phyloP scores from a whole-genome alignment of 2,329 filamentous ascomycete species.

The Rutstroemia sp. region DNA sequence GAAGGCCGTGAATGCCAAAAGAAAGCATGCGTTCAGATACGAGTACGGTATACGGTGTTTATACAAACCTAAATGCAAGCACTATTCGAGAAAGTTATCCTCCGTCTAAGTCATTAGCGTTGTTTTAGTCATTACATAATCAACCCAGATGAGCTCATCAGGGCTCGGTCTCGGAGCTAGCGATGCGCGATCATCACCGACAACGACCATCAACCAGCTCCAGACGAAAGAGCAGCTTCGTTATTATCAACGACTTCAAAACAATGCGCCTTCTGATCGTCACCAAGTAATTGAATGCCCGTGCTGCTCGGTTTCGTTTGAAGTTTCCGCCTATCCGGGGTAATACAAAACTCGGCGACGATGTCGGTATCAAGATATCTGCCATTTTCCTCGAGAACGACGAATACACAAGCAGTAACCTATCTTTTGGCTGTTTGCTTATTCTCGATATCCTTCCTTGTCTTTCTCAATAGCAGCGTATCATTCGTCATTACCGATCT shows the following conservation, averaged over 20 bases:
- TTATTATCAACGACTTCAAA: neutral
- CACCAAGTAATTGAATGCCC: neutral
- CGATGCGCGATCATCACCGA: too few relatives aligned
- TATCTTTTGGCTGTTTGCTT: conserved; percentile 78
- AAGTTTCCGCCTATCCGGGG: neutral
- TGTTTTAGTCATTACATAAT: too few relatives aligned
- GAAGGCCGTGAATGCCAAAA: too few relatives aligned
- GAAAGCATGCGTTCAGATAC: too few relatives aligned
- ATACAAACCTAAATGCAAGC: too few relatives aligned
- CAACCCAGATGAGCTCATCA: too few relatives aligned
- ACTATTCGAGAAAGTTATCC: too few relatives aligned
- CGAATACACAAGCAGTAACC: conserved; percentile 55
- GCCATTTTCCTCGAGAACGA: conserved; percentile 54
- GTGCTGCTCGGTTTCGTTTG: neutral
- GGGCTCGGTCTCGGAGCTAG: too few relatives aligned
- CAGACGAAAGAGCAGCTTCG: too few relatives aligned
- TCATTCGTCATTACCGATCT: conserved; percentile 82
- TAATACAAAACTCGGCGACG: neutral
- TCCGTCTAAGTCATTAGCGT: too few relatives aligned
- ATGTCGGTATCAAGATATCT: conserved; percentile 24
- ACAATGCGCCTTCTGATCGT: neutral
- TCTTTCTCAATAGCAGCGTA: conserved; percentile 79
- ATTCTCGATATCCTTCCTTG: conserved; percentile 83
- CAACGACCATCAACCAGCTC: too few relatives aligned
- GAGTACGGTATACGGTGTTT: too few relatives aligned